phyloP scores from a whole-genome alignment of 2,329 filamentous ascomycete genomes.

The Paramyrothecium sp. region DNA sequence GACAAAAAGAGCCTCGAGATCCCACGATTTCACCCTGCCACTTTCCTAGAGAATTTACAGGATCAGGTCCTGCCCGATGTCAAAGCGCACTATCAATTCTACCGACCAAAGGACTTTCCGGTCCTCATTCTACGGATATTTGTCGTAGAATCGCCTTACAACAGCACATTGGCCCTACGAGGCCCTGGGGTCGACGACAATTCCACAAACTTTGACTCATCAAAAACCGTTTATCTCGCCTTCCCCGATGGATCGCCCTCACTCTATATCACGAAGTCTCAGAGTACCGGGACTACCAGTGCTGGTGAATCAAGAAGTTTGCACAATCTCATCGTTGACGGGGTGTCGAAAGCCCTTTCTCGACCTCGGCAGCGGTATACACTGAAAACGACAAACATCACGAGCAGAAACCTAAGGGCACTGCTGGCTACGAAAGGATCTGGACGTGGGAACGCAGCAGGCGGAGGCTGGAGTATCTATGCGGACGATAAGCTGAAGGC shows the following conservation, averaged over 20 bases:
- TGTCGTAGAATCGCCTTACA: constrained; percentile 79
- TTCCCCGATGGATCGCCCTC: constrained; percentile 80
- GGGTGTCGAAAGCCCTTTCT: constrained; percentile 80
- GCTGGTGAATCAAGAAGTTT: constrained; percentile 60
- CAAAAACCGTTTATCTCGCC: constrained; percentile 73
- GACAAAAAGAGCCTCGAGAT: constrained; percentile 48
- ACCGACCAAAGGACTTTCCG: constrained; percentile 66
- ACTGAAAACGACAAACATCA: constrained; percentile 65
- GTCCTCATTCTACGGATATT: constrained; percentile 76
- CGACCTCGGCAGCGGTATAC: constrained; percentile 70
- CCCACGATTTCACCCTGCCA: constrained; percentile 76
- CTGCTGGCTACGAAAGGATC: constrained; percentile 69
- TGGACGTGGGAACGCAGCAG: constrained; percentile 67
- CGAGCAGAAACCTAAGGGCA: constrained; percentile 68
- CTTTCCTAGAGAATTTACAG: constrained; percentile 76
- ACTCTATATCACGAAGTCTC: constrained; percentile 63
- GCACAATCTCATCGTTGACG: constrained; percentile 70
- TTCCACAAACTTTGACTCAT: constrained; percentile 56
- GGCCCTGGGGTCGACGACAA: constrained; percentile 25
- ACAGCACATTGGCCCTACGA: constrained; percentile 51
- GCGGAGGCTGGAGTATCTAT: constrained; percentile 79
- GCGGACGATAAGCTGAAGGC: constrained; percentile 57
- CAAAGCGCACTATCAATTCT: constrained; percentile 81
- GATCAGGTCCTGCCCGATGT: constrained; percentile 72
- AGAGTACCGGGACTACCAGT: constrained; percentile 38